phyloP scores from a whole-genome alignment of 495 filamentous ascomycete species.

The Aspergillus cavernicola region DNA sequence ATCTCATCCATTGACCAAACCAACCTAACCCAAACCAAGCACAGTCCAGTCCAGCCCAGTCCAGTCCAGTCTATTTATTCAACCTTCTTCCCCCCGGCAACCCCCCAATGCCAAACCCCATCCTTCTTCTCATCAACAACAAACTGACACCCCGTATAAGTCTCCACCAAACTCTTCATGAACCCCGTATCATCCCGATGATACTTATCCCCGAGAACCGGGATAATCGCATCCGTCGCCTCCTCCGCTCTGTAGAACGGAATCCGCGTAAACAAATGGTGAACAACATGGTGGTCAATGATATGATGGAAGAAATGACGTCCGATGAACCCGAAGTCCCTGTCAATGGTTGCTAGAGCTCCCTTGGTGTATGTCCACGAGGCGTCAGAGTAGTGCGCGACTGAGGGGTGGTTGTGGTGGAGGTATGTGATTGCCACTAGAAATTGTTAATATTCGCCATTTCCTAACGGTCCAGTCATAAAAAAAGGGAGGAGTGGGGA shows the following conservation, averaged over 20 bases:
- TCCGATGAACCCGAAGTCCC: conserved; percentile 85
- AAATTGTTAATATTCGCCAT: neutral
- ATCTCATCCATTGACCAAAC: no score
- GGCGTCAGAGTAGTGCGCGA: conserved; percentile 76
- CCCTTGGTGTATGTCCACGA: conserved; percentile 85
- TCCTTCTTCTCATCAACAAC: conserved; percentile 5
- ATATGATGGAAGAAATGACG: conserved; percentile 85
- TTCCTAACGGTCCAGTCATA: no score
- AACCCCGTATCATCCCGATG: conserved; percentile 46
- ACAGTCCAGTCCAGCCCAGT: no score
- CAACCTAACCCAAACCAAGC: neutral
- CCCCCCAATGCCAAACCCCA: conserved; percentile 11
- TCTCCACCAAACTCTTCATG: conserved; percentile 1
- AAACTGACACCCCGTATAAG: neutral
- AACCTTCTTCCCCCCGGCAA: neutral
- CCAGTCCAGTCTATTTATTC: neutral
- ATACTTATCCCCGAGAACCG: conserved; percentile 80
- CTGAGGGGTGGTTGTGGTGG: conserved; percentile 81
- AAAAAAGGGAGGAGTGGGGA: neutral
- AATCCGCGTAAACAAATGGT: conserved; percentile 82
- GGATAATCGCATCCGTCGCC: conserved; percentile 78
- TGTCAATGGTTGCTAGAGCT: conserved; percentile 82
- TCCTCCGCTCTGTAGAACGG: conserved; percentile 92
- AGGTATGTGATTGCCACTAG: conserved; percentile 81
- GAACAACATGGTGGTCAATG: conserved; percentile 87